A percentile compares a stretch with the other conserved stretches of the same genome.
Conservation (phyloP, 129 eudicot species). For the Erigeron canadensis region DNA sequence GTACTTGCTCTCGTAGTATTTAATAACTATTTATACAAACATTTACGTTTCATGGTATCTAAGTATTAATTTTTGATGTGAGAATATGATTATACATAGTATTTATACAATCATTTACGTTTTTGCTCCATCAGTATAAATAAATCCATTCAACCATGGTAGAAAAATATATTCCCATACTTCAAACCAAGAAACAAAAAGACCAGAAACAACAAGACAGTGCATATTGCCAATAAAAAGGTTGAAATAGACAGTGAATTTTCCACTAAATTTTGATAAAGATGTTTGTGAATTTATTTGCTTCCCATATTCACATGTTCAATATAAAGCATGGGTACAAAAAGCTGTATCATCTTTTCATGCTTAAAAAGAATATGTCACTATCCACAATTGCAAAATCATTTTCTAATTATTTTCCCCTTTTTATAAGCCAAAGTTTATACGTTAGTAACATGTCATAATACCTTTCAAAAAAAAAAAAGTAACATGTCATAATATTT, state of each 20-base stretch:
- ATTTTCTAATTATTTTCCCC: background rate
- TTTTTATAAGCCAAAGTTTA: background rate
- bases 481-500: no score
- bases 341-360: slow-evolving; percentile 17
- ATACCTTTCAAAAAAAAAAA: no score
- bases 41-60: no score
- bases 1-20: no score
- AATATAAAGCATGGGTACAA: slow-evolving; percentile 19
- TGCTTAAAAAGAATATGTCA: slow-evolving; percentile 21
- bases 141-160: background rate
- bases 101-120: no score
- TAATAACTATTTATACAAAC: no score
- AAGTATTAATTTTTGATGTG: no score
- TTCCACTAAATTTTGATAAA: slow-evolving; percentile 27
- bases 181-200: background rate
- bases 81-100: no score
- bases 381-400: no score
- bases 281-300: slow-evolving; percentile 31
- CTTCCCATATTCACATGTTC: slow-evolving; percentile 33
- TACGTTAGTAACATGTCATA: no score
- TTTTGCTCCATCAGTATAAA: no score
- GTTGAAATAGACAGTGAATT: slow-evolving; percentile 12
- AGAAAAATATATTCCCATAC: slow-evolving; percentile 12
- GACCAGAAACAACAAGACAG: slow-evolving; percentile 1
- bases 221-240: background rate